Evolutionary conservation across 495 filamentous ascomycete species (phyloP), one percentile per base, ranked within the genome.

Genomic region (Cercophora newfieldiana): DNA sequence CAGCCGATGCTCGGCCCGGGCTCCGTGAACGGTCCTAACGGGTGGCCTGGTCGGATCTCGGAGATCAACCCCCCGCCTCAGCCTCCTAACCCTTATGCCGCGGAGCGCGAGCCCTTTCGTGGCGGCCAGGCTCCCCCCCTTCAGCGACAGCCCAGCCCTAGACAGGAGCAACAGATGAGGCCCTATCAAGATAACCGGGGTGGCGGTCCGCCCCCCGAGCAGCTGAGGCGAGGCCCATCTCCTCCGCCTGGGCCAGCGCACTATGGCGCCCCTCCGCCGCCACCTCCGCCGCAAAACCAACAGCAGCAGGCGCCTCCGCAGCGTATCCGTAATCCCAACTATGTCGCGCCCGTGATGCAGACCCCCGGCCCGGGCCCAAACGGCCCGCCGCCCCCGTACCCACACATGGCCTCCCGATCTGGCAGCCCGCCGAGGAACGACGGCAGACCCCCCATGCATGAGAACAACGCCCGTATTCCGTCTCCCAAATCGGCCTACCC

Each of bases 401-500:
- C 78, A 8, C 83, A 93, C 66, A 93, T 95, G 55, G 86, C 96
- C 61, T 87, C 93, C 66, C 93, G 96, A 67, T 76, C 78, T 30
- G 88, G 87, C 68, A 95, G 90, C 71, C 94, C 37, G 10, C 37
- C 94, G 47, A 87, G 90, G 26, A 86, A 90, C 33, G 94, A 97
- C 60, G 89, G 94, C 59, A 73, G 77, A 22, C 88, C 92, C 54
- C 92, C 93, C 0, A 87, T 74, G 71, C 86, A 93, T 68, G 94
- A 97, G 63, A 90, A 91, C 37, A 44, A 44, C 10, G 37, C 37
- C 70, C 87, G 91, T 29, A 89, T 91, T 68, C 87, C 92, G 18
- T 97, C 95, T 12, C 91, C 94, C 26, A 91, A 90, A 65, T 88
- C 90, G 57, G 86, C 84, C 37, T 97, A 96, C 72, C 87, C 90